Evolutionary conservation across 371 early-diverging fungal species (phyloP), one percentile per base, ranked within the genome.

Genomic region (Rhizopus delemar): DNA sequence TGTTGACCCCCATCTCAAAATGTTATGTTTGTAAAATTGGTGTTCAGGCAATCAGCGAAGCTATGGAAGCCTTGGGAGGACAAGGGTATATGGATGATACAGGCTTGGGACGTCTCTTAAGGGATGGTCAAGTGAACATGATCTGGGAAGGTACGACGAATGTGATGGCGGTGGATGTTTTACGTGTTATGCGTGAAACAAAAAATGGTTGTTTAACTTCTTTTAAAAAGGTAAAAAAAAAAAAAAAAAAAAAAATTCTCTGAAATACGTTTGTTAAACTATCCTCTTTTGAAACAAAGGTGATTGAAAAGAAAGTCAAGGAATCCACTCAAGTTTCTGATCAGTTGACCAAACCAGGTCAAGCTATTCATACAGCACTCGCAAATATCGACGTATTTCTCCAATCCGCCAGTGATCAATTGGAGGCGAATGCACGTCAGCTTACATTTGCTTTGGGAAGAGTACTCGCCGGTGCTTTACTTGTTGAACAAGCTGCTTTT

Each of bases 61-160:
- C 79, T 22, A 80, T 86, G 82, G 90, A 88, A 59, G 81, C 86
- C 13, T 65, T 84, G 9, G 90, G 89, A 16, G 90, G 90, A 1
- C 82, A 85, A 56, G 83, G 88, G 0, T 90, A 90, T 57, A 88
- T 90, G 82, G 90, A 90, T 56, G 87, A 87, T 43, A 72, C 76
- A 2, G 85, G 85, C 2, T 65, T 88, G n/a, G 86, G 81, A 1
- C 71, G 82, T 31, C 72, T 78, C 2, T 66, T 86, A 57, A 73
- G 88, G 22, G 87, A 90, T 64, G 66, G 82, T 12, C 73, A 77
- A 43, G 90, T 90, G n/a, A 86, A 85, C 61, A 76, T 80, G 5
- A 86, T 88, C 29, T 88, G 89, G 87, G 87, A 87, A 57, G 89
- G 87, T 8, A 88, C 89, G 0, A 80, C 88, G 1, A 88, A 88